Base-by-base conservation (phyloP, 2,329 filamentous ascomycete genomes). In the Phoma sp. region DNA sequence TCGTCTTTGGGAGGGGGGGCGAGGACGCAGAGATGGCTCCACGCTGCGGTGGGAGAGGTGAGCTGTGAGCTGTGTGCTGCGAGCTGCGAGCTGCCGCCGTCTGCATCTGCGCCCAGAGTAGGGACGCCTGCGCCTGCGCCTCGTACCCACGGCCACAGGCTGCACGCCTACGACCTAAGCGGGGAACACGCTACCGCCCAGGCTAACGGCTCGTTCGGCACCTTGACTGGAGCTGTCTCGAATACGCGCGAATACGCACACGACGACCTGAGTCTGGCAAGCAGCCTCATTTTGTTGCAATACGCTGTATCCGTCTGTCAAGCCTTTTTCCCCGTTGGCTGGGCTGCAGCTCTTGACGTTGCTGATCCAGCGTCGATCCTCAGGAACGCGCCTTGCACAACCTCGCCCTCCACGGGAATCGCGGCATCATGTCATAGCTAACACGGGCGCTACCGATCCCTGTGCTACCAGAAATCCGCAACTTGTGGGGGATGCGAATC, bases 201-300 rank as follows among this genome's bases (percentile, higher is more conserved):
- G 32, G 49, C 47, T 43, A 48, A 43, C 43, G 52, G 43, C 29
- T 51, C 43, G 29, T 49, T 53, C 58, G 55, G 49, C 55, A 60
- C 12, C 31, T n/a, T 2, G 25, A 31, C 32, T 8, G 32, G 12
- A 31, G n/a, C 35, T 49, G 44, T 35, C 15, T 55, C 45, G 24
- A 53, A 50, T 51, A 43, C 51, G 51, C 46, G 38, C 39, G 37
- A 35, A 58, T 51, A 58, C 55, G 51, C 37, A 44, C 19, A 17
- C 17, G 17, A 17, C 17, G 17, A 17, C 17, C 17, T 17, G 17
- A 17, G 1, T 17, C 17, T 17, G 17, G 17, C 17, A 17, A 17
- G 17, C 17, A 17, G 17, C 17, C 17, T 17, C 17, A 17, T 17
- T 17, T 17, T 17, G 17, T 17, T 17, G 17, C 17, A 17, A 17